Conservation (phyloP, 176 grass and related monocot species). For the Bothriochloa decipiens region DNA sequence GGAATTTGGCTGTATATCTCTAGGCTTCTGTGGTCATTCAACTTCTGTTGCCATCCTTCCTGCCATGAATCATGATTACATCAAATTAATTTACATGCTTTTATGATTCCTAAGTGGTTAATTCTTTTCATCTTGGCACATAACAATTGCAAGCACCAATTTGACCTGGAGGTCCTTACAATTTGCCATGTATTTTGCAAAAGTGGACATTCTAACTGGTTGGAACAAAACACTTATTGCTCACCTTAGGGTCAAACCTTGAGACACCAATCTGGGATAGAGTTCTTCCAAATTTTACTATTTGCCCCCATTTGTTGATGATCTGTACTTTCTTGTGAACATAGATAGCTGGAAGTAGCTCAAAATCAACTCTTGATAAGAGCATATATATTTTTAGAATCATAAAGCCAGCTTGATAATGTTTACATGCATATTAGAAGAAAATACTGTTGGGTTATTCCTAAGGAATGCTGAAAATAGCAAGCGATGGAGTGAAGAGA, state of each 20-base stretch:
- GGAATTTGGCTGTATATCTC: slow-evolving; percentile 22
- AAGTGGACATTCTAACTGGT: background rate
- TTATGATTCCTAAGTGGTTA: background rate
- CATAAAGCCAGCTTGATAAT: background rate
- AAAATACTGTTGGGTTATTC: background rate
- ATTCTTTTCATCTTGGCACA: background rate
- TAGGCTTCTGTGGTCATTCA: slow-evolving; percentile 27
- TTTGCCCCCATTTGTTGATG: slow-evolving; percentile 29
- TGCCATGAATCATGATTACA: slow-evolving; percentile 29
- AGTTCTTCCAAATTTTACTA: slow-evolving; percentile 36
- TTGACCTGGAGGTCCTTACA: background rate
- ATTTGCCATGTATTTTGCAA: background rate
- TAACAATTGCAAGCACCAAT: background rate
- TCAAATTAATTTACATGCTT: slow-evolving; percentile 2
- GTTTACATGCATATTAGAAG: background rate
- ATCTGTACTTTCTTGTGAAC: background rate
- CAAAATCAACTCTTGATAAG: background rate
- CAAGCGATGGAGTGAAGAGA: background rate
- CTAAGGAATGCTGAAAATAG: slow-evolving; percentile 5
- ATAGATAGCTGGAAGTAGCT: background rate
- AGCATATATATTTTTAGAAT: background rate
- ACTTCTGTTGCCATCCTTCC: slow-evolving; percentile 34
- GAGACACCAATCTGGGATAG: slow-evolving; percentile 33
- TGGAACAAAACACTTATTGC: background rate
- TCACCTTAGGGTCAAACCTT: slow-evolving; percentile 17